A percentile compares a stretch with the other conserved stretches of the same genome.
Conservation (phyloP, 305 asterid genomes). For the Euphrasia arctica region DNA sequence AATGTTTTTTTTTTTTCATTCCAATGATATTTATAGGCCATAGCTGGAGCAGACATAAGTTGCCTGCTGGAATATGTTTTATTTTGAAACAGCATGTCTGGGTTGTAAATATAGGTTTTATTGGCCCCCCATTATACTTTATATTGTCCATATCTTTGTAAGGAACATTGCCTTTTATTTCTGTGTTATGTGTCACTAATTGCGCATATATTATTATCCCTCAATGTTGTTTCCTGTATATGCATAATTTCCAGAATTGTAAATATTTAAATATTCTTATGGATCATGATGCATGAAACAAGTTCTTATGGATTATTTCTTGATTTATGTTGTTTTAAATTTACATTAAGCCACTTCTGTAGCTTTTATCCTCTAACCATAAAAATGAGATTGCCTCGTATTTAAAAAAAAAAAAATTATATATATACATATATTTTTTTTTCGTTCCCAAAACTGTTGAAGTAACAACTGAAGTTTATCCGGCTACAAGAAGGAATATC, state of each 20-base stretch:
- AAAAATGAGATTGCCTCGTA: neutral
- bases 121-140: neutral
- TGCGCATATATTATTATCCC: neutral
- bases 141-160: neutral
- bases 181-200: neutral
- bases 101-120: neutral
- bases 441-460: no score
- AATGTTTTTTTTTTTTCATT: neutral
- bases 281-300: slow-evolving; percentile 20
- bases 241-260: neutral
- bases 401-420: no score
- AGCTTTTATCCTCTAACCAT: neutral
- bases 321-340: slow-evolving; percentile 11
- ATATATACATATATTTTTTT: no score
- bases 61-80: neutral
- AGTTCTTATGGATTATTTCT: slow-evolving; percentile 4
- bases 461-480: no score
- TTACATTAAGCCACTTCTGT: neutral
- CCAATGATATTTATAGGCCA: neutral
- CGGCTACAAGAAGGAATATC: no score
- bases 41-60: neutral
- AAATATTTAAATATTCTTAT: slow-evolving; percentile 2
- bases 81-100: neutral
- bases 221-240: neutral
- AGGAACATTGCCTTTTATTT: slow-evolving; percentile 2